Evolutionary conservation across 225 moss, liverwort and hornwort genomes (phyloP).

Genomic region (Polytrichum commune): DNA sequence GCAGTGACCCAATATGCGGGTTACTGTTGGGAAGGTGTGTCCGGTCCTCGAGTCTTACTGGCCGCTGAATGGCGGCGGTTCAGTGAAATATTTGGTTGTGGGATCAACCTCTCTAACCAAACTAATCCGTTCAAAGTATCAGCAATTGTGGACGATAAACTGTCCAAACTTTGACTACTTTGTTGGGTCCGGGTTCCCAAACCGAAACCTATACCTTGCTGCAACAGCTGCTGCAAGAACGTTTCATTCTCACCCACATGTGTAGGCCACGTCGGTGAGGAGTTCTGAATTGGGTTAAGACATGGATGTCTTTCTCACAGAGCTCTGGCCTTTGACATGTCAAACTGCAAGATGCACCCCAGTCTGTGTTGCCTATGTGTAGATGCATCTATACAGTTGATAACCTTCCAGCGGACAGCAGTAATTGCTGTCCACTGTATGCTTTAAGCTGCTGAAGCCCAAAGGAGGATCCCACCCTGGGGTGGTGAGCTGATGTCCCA

Average conservation of each 20-base stretch:
- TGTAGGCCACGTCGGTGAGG: slow-evolving; percentile 1
- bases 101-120: slow-evolving; percentile 20
- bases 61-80: slow-evolving; percentile 2
- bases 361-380: neutral
- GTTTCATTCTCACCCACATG: neutral
- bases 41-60: slow-evolving; percentile 13
- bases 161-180: neutral
- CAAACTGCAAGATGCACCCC: slow-evolving; percentile 5
- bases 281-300: slow-evolving; percentile 2
- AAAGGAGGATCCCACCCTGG: neutral
- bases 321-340: slow-evolving; percentile 9
- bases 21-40: slow-evolving; percentile 14
- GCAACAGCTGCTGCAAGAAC: slow-evolving; percentile 10
- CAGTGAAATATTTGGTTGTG: slow-evolving; percentile 14
- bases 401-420: neutral
- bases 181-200: slow-evolving; percentile 10
- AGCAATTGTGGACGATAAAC: neutral
- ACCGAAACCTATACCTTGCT: neutral
- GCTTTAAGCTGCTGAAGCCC: slow-evolving; percentile 1
- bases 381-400: slow-evolving; percentile 7
- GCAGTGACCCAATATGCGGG: slow-evolving; percentile 12
- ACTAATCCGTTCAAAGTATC: slow-evolving; percentile 14
- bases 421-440: slow-evolving; percentile 3
- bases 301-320: slow-evolving; percentile 3
- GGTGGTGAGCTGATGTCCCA: slow-evolving; percentile 2